phyloP scores from a whole-genome alignment of 768 basidiomycete species.

The Termitomyces sp. region DNA sequence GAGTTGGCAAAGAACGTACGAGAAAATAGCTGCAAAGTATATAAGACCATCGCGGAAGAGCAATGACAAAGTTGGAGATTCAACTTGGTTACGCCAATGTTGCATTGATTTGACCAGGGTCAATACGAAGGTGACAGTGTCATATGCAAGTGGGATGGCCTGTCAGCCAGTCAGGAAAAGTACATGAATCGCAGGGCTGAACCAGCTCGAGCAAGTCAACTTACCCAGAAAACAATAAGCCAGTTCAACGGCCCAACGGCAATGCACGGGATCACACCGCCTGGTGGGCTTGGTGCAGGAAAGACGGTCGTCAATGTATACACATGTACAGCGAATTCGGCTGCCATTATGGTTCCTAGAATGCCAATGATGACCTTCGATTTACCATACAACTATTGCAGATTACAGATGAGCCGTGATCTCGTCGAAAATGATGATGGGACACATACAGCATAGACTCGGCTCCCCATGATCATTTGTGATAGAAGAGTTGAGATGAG shows the following conservation, averaged over 20 bases:
- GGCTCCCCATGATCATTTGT: slow-evolving; percentile 24
- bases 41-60: slow-evolving; percentile 21
- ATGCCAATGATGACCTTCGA: slow-evolving; percentile 14
- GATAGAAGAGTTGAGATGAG: slow-evolving; percentile 25
- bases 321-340: slow-evolving; percentile 17
- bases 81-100: slow-evolving; percentile 8
- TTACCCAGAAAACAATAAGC: slow-evolving; percentile 26
- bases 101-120: slow-evolving; percentile 11
- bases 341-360: slow-evolving; percentile 15
- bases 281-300: slow-evolving; percentile 16
- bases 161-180: not conserved
- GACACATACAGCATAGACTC: slow-evolving; percentile 23
- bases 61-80: slow-evolving; percentile 6
- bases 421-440: not conserved
- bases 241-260: slow-evolving; percentile 23
- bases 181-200: not conserved
- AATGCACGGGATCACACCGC: slow-evolving; percentile 19
- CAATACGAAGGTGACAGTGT: slow-evolving; percentile 18
- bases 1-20: not conserved
- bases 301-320: slow-evolving; percentile 19
- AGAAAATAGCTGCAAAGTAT: slow-evolving; percentile 27
- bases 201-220: not conserved
- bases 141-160: slow-evolving; percentile 14
- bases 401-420: not conserved
- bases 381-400: slow-evolving; percentile 20